A percentile compares a stretch with the other conserved stretches of the same genome.
Evolutionary conservation across 352 stramenopile genomes (phyloP).

Genomic region (Globisporangium yorkense): DNA sequence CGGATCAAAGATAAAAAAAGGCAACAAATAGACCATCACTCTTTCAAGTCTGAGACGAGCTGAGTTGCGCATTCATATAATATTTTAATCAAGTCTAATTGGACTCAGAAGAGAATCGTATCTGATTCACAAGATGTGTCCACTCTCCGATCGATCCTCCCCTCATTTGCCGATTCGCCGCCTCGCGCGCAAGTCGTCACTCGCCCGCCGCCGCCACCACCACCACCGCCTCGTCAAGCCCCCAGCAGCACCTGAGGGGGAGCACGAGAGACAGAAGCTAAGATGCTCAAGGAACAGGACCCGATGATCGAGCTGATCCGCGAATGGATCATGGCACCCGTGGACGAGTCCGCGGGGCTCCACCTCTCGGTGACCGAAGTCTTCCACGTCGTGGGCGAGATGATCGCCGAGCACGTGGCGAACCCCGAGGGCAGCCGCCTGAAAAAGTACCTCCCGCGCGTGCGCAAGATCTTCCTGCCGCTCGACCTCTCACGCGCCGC

Average conservation of each 20-base stretch:
- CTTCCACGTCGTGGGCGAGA: slow-evolving; percentile 67
- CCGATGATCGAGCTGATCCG: slow-evolving; percentile 82
- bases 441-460: slow-evolving; percentile 51
- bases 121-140: too few relatives aligned
- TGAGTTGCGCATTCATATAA: too few relatives aligned
- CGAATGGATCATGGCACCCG: slow-evolving; percentile 78
- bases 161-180: too few relatives aligned
- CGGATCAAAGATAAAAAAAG: background rate
- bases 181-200: too few relatives aligned
- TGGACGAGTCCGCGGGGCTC: slow-evolving; percentile 50
- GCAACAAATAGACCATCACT: too few relatives aligned
- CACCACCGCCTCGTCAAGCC: background rate
- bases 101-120: too few relatives aligned
- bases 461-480: slow-evolving; percentile 68
- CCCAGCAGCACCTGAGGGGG: too few relatives aligned
- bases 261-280: background rate
- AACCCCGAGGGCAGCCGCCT: slow-evolving; percentile 35
- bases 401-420: slow-evolving; percentile 68
- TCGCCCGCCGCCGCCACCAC: too few relatives aligned
- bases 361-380: slow-evolving; percentile 62
- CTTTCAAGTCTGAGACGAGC: too few relatives aligned
- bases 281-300: slow-evolving; percentile 83
- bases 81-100: too few relatives aligned
- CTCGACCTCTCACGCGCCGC: slow-evolving; percentile 63
- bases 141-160: too few relatives aligned